A percentile compares a stretch with the other conserved stretches of the same genome.
phyloP scores from a whole-genome alignment of 2,329 filamentous ascomycete species.

The Escovopsis sp. region DNA sequence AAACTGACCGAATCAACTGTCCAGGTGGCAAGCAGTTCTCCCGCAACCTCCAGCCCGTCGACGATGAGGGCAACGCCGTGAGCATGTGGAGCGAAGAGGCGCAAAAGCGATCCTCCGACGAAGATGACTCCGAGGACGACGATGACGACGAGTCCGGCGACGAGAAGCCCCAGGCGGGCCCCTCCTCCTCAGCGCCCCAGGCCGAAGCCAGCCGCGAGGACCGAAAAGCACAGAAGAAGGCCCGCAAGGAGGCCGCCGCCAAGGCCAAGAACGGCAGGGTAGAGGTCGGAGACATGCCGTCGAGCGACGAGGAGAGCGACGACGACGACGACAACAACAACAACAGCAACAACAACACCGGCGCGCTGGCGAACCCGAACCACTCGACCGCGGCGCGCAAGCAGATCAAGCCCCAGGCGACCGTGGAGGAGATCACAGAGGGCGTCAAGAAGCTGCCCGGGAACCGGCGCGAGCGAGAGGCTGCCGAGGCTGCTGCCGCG shows the following conservation, averaged over 20 bases:
- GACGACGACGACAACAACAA: conserved; percentile 43
- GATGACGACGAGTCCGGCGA: conserved; percentile 39
- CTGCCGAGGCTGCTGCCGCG: conserved; percentile 71
- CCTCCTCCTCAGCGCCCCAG: conserved; percentile 15
- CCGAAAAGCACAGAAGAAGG: conserved; percentile 75
- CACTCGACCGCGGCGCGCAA: conserved; percentile 63
- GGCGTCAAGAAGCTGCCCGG: conserved; percentile 38
- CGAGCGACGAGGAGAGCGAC: conserved; percentile 47
- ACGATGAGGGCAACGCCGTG: conserved; percentile 76
- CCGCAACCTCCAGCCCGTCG: conserved; percentile 73
- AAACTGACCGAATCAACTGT: neutral
- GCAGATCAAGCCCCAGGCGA: conserved; percentile 28
- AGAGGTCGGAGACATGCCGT: conserved; percentile 74
- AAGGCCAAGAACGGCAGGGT: conserved; percentile 56
- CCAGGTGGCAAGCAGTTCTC: conserved; percentile 92
- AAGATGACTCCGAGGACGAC: conserved; percentile 38
- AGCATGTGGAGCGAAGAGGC: conserved; percentile 68
- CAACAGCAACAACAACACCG: too few relatives aligned
- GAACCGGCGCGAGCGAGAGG: conserved; percentile 49
- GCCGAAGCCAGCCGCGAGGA: conserved; percentile 56
- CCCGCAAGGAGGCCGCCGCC: conserved; percentile 76
- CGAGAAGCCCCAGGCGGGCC: conserved; percentile 29
- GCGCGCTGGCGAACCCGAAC: conserved; percentile 79
- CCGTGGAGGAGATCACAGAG: conserved; percentile 36
- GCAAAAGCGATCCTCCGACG: conserved; percentile 31